phyloP scores from a whole-genome alignment of 2,329 filamentous ascomycete species.

The Cercospora zeae-maydis region DNA sequence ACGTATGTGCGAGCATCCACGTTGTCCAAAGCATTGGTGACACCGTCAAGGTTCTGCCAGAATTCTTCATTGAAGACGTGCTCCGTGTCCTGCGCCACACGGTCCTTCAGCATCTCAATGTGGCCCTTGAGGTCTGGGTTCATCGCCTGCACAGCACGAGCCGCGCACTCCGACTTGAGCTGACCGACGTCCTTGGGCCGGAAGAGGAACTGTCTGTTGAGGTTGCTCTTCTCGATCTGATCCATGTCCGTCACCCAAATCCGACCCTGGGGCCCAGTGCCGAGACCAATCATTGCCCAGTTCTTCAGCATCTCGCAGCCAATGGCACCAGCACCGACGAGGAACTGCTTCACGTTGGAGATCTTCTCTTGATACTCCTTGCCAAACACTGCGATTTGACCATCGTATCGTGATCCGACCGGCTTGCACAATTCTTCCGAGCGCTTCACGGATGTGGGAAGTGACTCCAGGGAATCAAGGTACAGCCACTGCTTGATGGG shows the following conservation, averaged over 20 bases:
- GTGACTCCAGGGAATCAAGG: slow-evolving; percentile 94
- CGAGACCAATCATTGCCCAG: slow-evolving; percentile 98
- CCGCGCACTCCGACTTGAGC: slow-evolving; percentile 94
- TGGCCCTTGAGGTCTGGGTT: slow-evolving; percentile 88
- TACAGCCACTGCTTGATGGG: slow-evolving; percentile 96
- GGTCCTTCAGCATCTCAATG: slow-evolving; percentile 80
- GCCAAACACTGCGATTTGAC: slow-evolving; percentile 94
- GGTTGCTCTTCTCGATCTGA: slow-evolving; percentile 96
- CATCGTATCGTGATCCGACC: slow-evolving; percentile 81
- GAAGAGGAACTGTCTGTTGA: slow-evolving; percentile 97
- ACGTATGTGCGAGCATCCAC: slow-evolving; percentile 96
- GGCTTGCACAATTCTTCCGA: slow-evolving; percentile 88
- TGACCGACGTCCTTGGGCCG: slow-evolving; percentile 87
- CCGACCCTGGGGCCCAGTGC: slow-evolving; percentile 79
- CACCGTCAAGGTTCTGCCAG: slow-evolving; percentile 81
- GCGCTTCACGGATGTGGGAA: slow-evolving; percentile 70
- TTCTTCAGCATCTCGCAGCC: slow-evolving; percentile 99
- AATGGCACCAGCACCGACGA: slow-evolving; percentile 94
- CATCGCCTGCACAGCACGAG: slow-evolving; percentile 86
- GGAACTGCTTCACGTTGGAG: slow-evolving; percentile 82
- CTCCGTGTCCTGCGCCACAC: slow-evolving; percentile 88
- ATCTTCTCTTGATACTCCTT: slow-evolving; percentile 92
- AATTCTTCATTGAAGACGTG: slow-evolving; percentile 91
- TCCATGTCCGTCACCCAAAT: slow-evolving; percentile 97
- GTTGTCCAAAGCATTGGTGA: slow-evolving; percentile 96